Conservation (phyloP, 2,329 filamentous ascomycete genomes). For the Fusarium tjaetaba region DNA sequence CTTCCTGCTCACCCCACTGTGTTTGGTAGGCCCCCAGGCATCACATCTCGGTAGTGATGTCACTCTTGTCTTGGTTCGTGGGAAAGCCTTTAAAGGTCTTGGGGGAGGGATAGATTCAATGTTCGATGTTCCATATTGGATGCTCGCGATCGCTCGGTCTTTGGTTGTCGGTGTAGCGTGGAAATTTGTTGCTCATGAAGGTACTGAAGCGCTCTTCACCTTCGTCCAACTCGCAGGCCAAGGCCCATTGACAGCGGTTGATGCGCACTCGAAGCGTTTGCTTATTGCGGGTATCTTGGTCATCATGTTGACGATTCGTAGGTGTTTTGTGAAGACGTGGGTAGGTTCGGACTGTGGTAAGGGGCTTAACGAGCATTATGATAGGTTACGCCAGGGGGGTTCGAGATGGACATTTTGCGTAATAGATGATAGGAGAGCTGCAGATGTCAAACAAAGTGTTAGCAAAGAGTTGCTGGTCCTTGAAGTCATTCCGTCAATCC, state of each 20-base stretch:
- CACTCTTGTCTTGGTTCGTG: neutral
- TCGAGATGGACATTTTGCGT: neutral
- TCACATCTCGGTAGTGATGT: neutral
- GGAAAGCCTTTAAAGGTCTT: accelerated
- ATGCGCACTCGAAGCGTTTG: too few relatives aligned
- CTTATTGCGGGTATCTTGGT: too few relatives aligned
- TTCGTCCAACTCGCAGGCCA: too few relatives aligned
- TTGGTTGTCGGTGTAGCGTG: neutral
- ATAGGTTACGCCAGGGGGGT: neutral
- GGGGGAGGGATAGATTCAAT: accelerated
- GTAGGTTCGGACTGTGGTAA: neutral
- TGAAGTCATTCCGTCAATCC: neutral
- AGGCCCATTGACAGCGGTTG: too few relatives aligned
- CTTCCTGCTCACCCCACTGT: neutral
- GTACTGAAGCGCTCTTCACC: too few relatives aligned
- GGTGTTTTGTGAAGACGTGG: neutral
- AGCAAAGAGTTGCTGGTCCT: neutral
- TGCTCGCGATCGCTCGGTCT: neutral
- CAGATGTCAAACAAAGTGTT: accelerated
- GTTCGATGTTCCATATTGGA: neutral
- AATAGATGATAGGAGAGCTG: neutral
- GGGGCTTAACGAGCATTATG: neutral
- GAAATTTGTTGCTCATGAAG: neutral
- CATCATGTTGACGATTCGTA: too few relatives aligned
- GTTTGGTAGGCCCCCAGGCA: neutral